Base-by-base conservation (phyloP, 176 grass and related monocot species). In the Poa pratensis region DNA sequence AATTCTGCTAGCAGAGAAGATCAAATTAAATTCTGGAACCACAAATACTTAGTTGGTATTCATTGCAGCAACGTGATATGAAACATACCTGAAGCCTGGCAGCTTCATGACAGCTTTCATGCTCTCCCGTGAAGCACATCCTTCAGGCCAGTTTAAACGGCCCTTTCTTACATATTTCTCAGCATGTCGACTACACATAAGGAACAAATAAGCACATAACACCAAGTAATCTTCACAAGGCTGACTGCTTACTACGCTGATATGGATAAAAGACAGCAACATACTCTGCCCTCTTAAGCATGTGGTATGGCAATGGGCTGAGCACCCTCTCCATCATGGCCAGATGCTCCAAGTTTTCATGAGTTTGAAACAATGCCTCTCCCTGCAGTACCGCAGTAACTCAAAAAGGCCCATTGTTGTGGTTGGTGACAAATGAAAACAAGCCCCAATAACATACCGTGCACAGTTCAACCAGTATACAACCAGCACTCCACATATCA, bases 401-500 rank as follows among this genome's bases (percentile, higher is more conserved):
- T 91, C 60, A 91, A 67, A 80, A 77, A 26, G 9, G 60, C 15
- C 49, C 6, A 6, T 84, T 69, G 69, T 32, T 15, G 48, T 70
- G 35, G 42, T 4, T 43, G 7, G 52, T 35, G 15, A n/a, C 42
- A 76, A 46, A 76, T 34, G 51, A 76, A 69, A 81, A 26, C 49
- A 40, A 77, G 46, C 23, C 76, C 68, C 85, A 67, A 68, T 52
- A 18, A 90, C 88, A 52, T 92, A 99, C 96, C 85, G 96, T 90
- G 96, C 93, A 99, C 37, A 99, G 96, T 81, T 99, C 96, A 62
- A 94, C 85, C 74, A 99, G 70, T 70, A 99, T 99, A 89, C 96
- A 99, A 24, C 96, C 93, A 35, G 94, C 83, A 71, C 96, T 98
- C 96, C 96, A 98, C 65, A 98, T 94, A 87, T 98, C 96, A 89